Base-by-base conservation (phyloP, 805 yeast species). In the Yamadazyma akitaensis region DNA sequence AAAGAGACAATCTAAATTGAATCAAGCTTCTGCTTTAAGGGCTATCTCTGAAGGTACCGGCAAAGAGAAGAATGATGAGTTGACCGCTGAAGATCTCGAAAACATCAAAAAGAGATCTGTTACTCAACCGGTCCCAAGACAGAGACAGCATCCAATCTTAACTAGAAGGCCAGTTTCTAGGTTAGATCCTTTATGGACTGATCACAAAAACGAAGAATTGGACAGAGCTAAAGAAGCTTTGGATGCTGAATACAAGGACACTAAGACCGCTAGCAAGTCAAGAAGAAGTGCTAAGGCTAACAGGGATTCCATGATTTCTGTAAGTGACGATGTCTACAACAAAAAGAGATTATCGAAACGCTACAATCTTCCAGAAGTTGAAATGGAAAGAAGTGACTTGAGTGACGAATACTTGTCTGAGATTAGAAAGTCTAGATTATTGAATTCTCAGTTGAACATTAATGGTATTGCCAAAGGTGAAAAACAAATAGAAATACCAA, bases 81-180 rank as follows among this genome's bases (percentile, higher is more conserved):
- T 78, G 42, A 76, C 77, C 14, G 52, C 63, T 12, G 72, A 70
- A 37, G 83, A 78, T 36, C 52, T 77, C 24, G 79, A 71, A 42
- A 57, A 62, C 14, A 53, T 70, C 48, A 75, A 76, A 54, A 66
- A 69, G 50, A 66, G 83, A 46, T 68, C 80, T 1, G 75, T 70
- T 1, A 74, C 82, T 7, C 72, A 66, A 51, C 76, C 75, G 2
- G 55, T 51, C 16, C 62, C 67, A 6, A 55, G 55, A 31, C 52
- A 65, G 42, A 62, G 73, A 51, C 58, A 54, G 46, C 61, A 64
- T 43, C 70, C 73, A 31, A 44, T 64, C 35, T 70, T 77, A 34
- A 75, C 81, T 2, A 73, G 82, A 48, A 70, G 80, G 49, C 84
- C 84, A 6, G 75, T 77, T 13, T 78, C 83, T 1, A 71, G 76